These are phyloP conservation scores for Berkeleyomyces basicola DNA, from an alignment of 2,329 filamentous ascomycete genomes.

Conservation along the genomic window DNA sequence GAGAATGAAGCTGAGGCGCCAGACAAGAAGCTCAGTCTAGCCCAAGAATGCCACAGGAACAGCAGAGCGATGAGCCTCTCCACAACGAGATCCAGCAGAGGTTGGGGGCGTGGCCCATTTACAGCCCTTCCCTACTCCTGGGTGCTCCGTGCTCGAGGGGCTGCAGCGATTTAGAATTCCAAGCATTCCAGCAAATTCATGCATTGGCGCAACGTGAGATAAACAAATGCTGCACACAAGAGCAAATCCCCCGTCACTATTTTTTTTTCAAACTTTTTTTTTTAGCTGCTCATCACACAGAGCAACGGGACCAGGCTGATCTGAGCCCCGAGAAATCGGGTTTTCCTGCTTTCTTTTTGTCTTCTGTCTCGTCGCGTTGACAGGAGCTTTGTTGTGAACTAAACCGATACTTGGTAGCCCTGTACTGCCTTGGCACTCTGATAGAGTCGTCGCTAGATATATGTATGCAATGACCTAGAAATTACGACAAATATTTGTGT, in stretches of 20 bases:
- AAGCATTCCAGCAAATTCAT: not conserved
- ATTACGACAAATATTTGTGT: too few species aligned
- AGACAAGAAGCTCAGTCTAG: not conserved
- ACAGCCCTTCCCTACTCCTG: not conserved
- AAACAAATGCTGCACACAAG: not conserved
- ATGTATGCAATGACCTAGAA: too few species aligned
- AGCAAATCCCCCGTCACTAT: not conserved
- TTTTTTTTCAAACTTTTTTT: not conserved
- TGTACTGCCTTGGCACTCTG: too few species aligned
- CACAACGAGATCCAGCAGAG: not conserved
- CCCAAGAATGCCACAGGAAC: not conserved
- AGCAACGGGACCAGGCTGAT: not conserved
- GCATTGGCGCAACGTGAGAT: not conserved
- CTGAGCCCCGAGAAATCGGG: not conserved
- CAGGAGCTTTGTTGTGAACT: not conserved
- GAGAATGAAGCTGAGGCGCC: not conserved
- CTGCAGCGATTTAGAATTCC: not conserved
- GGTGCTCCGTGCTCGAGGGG: not conserved
- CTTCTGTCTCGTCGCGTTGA: not conserved
- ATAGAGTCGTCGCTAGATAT: too few species aligned
- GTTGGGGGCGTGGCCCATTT: too few species aligned
- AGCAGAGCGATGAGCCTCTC: not conserved
- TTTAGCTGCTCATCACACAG: not conserved
- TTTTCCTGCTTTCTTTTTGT: not conserved
- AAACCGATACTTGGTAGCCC: too few species aligned